These are phyloP conservation scores for Colletotrichum limetticola DNA, from an alignment of 2,329 filamentous ascomycete genomes.

Conservation along the genomic window DNA sequence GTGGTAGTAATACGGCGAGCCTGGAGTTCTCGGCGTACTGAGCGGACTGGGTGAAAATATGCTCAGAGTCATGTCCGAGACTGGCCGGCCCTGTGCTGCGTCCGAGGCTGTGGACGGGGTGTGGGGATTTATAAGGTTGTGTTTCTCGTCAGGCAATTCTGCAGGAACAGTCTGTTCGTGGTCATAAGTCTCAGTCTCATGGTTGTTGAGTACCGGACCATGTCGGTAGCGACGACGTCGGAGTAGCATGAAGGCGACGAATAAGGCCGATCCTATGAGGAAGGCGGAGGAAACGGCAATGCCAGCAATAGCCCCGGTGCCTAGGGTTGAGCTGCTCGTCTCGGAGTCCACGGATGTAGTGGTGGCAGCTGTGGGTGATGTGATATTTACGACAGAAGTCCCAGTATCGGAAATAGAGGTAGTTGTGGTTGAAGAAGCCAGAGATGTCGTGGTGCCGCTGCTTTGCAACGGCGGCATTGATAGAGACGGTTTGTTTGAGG, in stretches of 20 bases:
- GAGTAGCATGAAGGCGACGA: slow-evolving; percentile 6
- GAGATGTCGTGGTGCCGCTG: neutral
- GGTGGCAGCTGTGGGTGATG: neutral
- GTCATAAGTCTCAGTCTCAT: neutral
- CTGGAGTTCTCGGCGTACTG: slow-evolving; percentile 13
- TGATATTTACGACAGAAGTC: neutral
- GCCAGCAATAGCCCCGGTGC: slow-evolving; percentile 12
- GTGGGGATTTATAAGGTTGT: neutral
- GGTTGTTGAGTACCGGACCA: neutral
- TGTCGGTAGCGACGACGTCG: neutral
- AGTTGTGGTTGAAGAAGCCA: neutral
- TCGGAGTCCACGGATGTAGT: too few species aligned
- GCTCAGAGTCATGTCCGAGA: neutral
- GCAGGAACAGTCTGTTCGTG: neutral
- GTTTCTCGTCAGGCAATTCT: slow-evolving; percentile 18
- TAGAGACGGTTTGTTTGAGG: neutral
- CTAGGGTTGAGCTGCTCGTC: neutral
- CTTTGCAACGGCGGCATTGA: neutral
- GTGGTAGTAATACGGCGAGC: neutral
- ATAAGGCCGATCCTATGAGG: neutral
- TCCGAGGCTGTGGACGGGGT: neutral
- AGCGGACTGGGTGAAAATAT: neutral
- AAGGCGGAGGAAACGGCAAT: slow-evolving; percentile 11
- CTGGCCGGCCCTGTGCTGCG: neutral
- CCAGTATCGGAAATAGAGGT: neutral